phyloP scores from a whole-genome alignment of 495 filamentous ascomycete species.

The Hyaloscypha bicolor region DNA sequence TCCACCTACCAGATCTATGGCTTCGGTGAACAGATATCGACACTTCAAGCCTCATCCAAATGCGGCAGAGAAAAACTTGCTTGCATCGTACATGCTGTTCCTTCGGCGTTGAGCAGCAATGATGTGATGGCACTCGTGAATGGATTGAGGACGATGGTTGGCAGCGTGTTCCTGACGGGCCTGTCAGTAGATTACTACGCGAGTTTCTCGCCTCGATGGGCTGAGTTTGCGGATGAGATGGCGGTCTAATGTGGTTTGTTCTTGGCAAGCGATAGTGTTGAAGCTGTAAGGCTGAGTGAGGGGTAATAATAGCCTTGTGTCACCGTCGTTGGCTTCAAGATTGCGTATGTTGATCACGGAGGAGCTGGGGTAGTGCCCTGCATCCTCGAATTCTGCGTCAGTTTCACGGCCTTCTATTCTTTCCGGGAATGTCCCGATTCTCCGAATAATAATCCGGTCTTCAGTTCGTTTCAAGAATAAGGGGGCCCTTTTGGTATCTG shows the following conservation, averaged over 20 bases:
- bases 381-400: too few relatives aligned
- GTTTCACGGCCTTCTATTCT: not conserved
- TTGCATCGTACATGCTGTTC: conserved; percentile 48
- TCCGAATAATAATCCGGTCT: too few relatives aligned
- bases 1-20: conserved; percentile 43
- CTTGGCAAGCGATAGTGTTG: not conserved
- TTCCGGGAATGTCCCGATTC: too few relatives aligned
- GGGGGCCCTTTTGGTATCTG: too few relatives aligned
- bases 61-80: conserved; percentile 41
- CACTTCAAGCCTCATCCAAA: conserved; percentile 33
- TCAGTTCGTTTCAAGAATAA: too few relatives aligned
- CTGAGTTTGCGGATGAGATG: conserved; percentile 44
- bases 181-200: conserved; percentile 48
- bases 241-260: not conserved
- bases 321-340: too few relatives aligned
- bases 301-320: not conserved
- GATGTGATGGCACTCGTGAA: conserved; percentile 41
- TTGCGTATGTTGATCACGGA: too few relatives aligned
- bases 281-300: not conserved
- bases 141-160: conserved; percentile 40
- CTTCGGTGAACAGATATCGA: conserved; percentile 38
- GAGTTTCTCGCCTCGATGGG: conserved; percentile 46
- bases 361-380: too few relatives aligned
- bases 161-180: conserved; percentile 50
- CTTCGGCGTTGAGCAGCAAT: conserved; percentile 36